Base-by-base conservation (phyloP, 306 rosid genomes). In the Cicer yamashitae region DNA sequence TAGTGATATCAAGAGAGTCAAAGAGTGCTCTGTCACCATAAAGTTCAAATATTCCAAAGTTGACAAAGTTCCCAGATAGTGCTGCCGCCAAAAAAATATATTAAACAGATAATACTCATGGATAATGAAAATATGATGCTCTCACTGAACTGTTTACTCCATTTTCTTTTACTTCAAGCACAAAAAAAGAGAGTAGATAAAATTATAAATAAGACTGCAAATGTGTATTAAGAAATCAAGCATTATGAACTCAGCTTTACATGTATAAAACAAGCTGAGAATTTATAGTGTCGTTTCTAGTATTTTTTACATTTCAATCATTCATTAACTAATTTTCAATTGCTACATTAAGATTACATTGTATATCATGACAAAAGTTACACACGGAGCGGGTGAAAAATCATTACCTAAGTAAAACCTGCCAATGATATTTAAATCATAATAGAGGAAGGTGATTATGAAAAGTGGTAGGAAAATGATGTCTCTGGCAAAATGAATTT, bases 21-120 rank as follows among this genome's bases (percentile, higher is more conserved):
- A 89, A 74, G 48, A 93, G 91, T 45, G 96, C 94, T 81, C 90
- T 86, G 79, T 93, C 98, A 25, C 98, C 98, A 70, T 93, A 93
- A 25, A 93, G 88, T 79, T 93, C 98, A 88, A 93, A 91, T 78
- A 93, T 90, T 18, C 98, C 96, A 75, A 93, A 93, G 88, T 93
- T 93, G 78, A 89, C 96, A 76, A 88, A 93, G 80, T 88, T 93
- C 84, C 98, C 98, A 75, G 88, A 83, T 41, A 93, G 85, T 53
- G 96, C 98, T 93, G 88, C 78, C 66, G 65, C 14, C 41, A 47
- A 67, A 82, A 78, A 14, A 15, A 8, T 8, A 44, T n/a, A 83
- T 54, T 54, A 50, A 81, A 34, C 50, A 54, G 64, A 59, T 71
- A 61, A 80, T 58, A 12, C 14, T 40, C 11, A 65, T 7, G 44